Base-by-base conservation (phyloP, 129 eudicot genomes). In the Solidago caesia region DNA sequence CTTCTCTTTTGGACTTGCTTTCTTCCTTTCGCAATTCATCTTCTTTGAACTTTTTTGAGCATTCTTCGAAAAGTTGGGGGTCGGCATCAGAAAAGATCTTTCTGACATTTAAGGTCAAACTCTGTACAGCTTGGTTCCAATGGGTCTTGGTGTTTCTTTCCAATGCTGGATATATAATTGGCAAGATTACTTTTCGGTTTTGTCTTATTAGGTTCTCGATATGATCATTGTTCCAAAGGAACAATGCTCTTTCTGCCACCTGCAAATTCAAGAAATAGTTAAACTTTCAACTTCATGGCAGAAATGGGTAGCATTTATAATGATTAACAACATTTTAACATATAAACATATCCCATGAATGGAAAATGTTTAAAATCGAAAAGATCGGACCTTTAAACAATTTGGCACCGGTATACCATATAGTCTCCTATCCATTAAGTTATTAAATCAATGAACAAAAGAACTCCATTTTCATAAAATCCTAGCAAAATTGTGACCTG, bases 161-260 rank as follows among this genome's bases (percentile, higher is more conserved):
- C 75, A 87, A 16, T 13, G 92, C 84, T 8, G 92, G 90, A 67
- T 79, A 87, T 69, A 87, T 85, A 58, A 89, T 85, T n/a, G 92
- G 89, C 42, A 89, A 64, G 39, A 89, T 87, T 47, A 89, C 89
- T 49, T 86, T 84, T 7, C 89, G 89, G 55, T 89, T 89, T 72
- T 57, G 63, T 77, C 81, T 83, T 72, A 89, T 89, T 66, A 89
- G 86, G 83, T 77, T 85, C 41, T 89, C 90, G 45, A 85, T 85
- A 16, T 89, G 96, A 65, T 89, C 92, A 12, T 89, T 89, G 87
- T 89, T 89, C 92, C 96, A 89, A 49, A 89, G 75, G 74, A 89
- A 89, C 80, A 89, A 78, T 45, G 96, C 90, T 74, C 96, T 83
- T 68, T 89, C 96, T 10, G 92, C 96, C 62, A 89, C 92, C 96